Conservation (phyloP, 495 filamentous ascomycete species). For the Penicillium longicatenatum region DNA sequence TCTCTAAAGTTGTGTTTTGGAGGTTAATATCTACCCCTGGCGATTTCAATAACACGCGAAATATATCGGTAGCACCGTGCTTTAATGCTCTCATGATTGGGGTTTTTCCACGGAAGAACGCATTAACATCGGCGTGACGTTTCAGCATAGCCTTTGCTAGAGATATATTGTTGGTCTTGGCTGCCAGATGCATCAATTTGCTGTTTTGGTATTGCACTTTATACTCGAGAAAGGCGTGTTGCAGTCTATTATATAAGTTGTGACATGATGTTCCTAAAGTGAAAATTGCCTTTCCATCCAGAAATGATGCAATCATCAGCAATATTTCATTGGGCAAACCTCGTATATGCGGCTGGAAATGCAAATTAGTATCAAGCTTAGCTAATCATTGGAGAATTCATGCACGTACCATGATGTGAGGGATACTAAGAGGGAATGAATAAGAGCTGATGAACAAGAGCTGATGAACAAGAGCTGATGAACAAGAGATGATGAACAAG, state of each 20-base stretch:
- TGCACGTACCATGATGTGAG: constrained; percentile 1
- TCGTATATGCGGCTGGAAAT: background rate
- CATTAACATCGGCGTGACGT: constrained; percentile 13
- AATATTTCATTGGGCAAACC: background rate
- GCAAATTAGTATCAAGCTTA: background rate
- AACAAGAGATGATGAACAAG: background rate
- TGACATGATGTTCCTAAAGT: background rate
- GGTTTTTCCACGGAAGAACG: constrained; percentile 13
- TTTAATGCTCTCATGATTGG: constrained; percentile 12
- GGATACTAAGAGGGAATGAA: background rate
- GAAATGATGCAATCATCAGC: background rate
- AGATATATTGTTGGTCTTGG: constrained; percentile 9
- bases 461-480: background rate
- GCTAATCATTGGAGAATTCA: constrained; percentile 1
- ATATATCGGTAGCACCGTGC: constrained; percentile 8
- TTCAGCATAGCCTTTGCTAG: constrained; percentile 9
- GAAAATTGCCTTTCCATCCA: background rate
- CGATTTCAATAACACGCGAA: constrained; percentile 4
- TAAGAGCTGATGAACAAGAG: background rate
- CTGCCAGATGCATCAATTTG: constrained; percentile 14
- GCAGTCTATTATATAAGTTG: background rate
- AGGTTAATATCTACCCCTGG: constrained; percentile 10
- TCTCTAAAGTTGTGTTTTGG: constrained; percentile 9
- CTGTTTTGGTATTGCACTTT: constrained; percentile 17
- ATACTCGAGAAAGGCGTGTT: constrained; percentile 6